Conservation (phyloP, 441 rosid species). For the Gossypium trilobum region DNA sequence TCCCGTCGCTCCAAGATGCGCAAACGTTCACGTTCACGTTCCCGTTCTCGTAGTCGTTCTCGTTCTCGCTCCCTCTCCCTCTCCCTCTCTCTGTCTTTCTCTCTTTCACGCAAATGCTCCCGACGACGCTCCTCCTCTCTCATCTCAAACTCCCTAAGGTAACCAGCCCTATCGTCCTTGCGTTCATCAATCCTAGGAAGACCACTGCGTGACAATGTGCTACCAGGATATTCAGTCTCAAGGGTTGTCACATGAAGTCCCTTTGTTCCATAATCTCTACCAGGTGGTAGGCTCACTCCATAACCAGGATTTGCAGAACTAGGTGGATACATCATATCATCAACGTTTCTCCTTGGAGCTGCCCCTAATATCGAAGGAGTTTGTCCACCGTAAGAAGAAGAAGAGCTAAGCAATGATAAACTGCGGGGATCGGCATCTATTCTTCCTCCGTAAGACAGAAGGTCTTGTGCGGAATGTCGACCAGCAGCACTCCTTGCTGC, state of each 20-base stretch:
- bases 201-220: conserved; percentile 42
- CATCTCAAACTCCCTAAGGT: conserved; percentile 86
- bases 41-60: conserved; percentile 48
- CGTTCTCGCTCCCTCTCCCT: conserved; percentile 58
- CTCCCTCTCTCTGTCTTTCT: conserved; percentile 79
- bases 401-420: conserved; percentile 48
- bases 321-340: conserved; percentile 59
- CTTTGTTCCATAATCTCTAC: conserved; percentile 86
- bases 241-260: conserved; percentile 63
- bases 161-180: conserved; percentile 83
- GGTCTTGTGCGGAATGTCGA: conserved; percentile 68
- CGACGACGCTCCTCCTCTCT: conserved; percentile 89
- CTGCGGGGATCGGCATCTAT: conserved; percentile 68
- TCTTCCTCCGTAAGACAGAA: conserved; percentile 75
- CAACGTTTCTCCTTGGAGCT: conserved; percentile 74
- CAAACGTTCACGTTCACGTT: conserved; percentile 47
- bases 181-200: conserved; percentile 60
- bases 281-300: conserved; percentile 98
- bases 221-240: conserved; percentile 58
- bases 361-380: conserved; percentile 86
- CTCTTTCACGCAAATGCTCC: conserved; percentile 72
- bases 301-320: conserved; percentile 86
- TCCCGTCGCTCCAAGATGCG: conserved; percentile 61
- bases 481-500: conserved; percentile 71
- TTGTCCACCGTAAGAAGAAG: conserved; percentile 64